Base-by-base conservation (phyloP, 83 land plant genomes). In the Picea mariana region DNA sequence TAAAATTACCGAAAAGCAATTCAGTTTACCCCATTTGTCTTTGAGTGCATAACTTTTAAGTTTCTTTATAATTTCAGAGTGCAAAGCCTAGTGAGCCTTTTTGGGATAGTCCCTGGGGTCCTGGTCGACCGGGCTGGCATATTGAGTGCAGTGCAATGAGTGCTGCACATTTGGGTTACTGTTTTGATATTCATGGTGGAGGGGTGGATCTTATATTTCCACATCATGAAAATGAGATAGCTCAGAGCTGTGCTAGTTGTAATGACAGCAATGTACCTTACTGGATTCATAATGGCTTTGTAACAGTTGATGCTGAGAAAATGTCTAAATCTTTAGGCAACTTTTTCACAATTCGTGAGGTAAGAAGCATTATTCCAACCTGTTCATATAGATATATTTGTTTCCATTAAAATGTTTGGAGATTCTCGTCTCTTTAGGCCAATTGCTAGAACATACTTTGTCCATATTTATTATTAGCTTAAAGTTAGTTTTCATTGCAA, bases 71-170 rank as follows among this genome's bases (percentile, higher is more conserved):
- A 52, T 61, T 82, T 69, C 79, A 93, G 95, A 90, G 98, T 82
- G 90, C 96, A 64, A 97, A 97, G 80, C 90, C 92, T 38, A 94
- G 97, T 68, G 98, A 97, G 82, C 98, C 98, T 84, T 87, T 82
- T 68, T 95, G 99, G 99, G 94, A 95, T 38, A 97, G 99, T 71
- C 98, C 98, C 6, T 95, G 98, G 98, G 99, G 99, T 18, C 88
- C 88, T 75, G 99, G 98, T 34, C 90, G 99, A 78, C 98, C 99
- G 24, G 99, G 99, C 58, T 97, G 99, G 98, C 99, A 97, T 81
- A 97, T 97, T 20, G 99, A 95, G 78, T 97, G 98, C 88, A 97
- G 99, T 85, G 99, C 99, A 18, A 97, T 95, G 98, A 97, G 99
- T 88, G 93, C 92, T 72, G 92, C 86, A 59, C 92, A 90, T 86